Conservation (phyloP, 2,329 filamentous ascomycete genomes). For the Hypocreales sp. region DNA sequence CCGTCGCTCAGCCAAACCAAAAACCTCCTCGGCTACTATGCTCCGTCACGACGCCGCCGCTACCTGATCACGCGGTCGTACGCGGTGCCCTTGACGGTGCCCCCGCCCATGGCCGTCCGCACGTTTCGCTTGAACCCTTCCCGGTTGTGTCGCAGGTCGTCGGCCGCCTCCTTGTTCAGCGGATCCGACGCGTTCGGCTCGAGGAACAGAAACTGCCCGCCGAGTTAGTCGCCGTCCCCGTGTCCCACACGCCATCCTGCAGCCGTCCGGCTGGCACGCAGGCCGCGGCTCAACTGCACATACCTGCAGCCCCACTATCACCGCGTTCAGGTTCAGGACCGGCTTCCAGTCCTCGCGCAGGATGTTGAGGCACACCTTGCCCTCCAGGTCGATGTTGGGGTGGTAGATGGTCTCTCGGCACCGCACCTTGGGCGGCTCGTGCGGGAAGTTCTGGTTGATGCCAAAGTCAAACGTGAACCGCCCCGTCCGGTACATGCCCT, state of each 20-base stretch:
- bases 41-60: no score
- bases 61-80: slow-evolving; percentile 72
- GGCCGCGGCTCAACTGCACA: no score
- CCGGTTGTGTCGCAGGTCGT: slow-evolving; percentile 72
- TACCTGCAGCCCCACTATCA: slow-evolving; percentile 86
- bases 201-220: slow-evolving; percentile 85
- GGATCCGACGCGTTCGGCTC: slow-evolving; percentile 95
- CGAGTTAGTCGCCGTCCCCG: no score
- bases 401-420: slow-evolving; percentile 98
- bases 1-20: no score
- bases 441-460: slow-evolving; percentile 90
- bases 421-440: slow-evolving; percentile 93
- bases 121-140: slow-evolving; percentile 91
- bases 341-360: slow-evolving; percentile 98
- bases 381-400: slow-evolving; percentile 94
- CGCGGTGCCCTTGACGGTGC: slow-evolving; percentile 50
- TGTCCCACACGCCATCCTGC: no score
- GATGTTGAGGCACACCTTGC: slow-evolving; percentile 97
- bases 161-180: slow-evolving; percentile 95
- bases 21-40: no score
- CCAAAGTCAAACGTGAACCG: slow-evolving; percentile 80
- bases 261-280: no score
- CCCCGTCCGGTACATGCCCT: slow-evolving; percentile 77
- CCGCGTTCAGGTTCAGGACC: slow-evolving; percentile 88
- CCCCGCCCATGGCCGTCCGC: slow-evolving; percentile 66